phyloP scores from a whole-genome alignment of 345 rosid genomes.

The Aethionema arabicum region DNA sequence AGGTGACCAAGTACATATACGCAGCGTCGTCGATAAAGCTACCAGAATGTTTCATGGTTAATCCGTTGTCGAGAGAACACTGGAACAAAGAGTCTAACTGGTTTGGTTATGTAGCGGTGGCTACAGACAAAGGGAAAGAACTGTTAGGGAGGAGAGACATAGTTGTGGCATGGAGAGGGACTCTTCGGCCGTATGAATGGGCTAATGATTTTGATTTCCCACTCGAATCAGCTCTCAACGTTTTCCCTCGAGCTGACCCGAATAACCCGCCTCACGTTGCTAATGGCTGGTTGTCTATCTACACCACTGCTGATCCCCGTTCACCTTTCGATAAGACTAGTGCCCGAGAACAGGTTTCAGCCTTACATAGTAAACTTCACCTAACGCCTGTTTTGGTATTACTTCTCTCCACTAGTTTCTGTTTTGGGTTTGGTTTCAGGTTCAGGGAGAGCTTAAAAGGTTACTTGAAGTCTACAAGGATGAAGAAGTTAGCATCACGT shows the following conservation, averaged over 20 bases:
- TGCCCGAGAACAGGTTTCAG: slow-evolving; percentile 46
- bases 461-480: slow-evolving; percentile 44
- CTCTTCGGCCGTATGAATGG: slow-evolving; percentile 41
- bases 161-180: slow-evolving; percentile 55
- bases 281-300: slow-evolving; percentile 43
- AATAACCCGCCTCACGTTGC: slow-evolving; percentile 29
- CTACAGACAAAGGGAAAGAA: slow-evolving; percentile 48
- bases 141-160: slow-evolving; percentile 53
- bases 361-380: neutral
- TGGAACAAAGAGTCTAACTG: slow-evolving; percentile 44
- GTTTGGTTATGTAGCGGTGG: slow-evolving; percentile 50
- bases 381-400: neutral
- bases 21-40: slow-evolving; percentile 44
- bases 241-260: slow-evolving; percentile 30
- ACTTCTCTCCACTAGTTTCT: neutral
- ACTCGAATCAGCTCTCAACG: slow-evolving; percentile 34
- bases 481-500: slow-evolving; percentile 52
- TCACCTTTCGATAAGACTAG: slow-evolving; percentile 41
- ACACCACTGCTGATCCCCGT: slow-evolving; percentile 30
- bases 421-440: slow-evolving; percentile 31
- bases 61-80: slow-evolving; percentile 37
- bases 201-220: slow-evolving; percentile 33
- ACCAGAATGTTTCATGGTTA: slow-evolving; percentile 40
- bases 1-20: slow-evolving; percentile 43
- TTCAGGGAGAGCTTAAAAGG: slow-evolving; percentile 43